These are phyloP conservation scores for Phytophthora sp. DNA, from an alignment of 352 stramenopile species.

Conservation along the genomic window DNA sequence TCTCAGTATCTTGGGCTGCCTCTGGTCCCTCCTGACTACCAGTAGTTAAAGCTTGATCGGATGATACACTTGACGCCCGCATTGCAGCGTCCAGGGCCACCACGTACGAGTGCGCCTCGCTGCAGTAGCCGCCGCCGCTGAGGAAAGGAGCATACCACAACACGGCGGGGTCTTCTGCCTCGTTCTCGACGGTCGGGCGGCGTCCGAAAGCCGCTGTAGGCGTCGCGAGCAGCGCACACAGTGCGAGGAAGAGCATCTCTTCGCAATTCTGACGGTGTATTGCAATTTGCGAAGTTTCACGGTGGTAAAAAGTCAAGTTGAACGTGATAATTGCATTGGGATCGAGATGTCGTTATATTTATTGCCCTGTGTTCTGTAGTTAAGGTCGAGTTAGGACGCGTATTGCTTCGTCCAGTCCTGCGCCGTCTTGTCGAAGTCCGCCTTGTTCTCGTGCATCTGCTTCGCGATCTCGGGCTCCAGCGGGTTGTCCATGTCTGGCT, in stretches of 20 bases:
- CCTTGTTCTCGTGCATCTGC: conserved; percentile 92
- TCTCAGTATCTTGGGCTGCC: conserved; percentile 1
- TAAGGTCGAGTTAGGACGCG: conserved; percentile 67
- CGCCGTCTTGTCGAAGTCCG: conserved; percentile 93
- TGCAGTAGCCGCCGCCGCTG: conserved; percentile 92
- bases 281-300: neutral
- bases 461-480: conserved; percentile 96
- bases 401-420: conserved; percentile 94
- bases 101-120: conserved; percentile 90
- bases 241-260: conserved; percentile 7
- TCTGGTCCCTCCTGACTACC: conserved; percentile 20
- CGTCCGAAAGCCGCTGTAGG: conserved; percentile 8
- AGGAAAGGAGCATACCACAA: conserved; percentile 93
- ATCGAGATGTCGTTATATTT: too few species aligned
- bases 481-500: conserved; percentile 96
- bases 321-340: conserved; percentile 2
- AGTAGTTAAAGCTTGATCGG: neutral
- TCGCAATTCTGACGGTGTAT: conserved; percentile 25
- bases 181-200: neutral
- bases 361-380: neutral
- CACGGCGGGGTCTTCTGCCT: conserved; percentile 45
- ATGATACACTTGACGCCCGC: neutral
- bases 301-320: too few species aligned
- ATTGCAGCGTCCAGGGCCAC: conserved; percentile 60
- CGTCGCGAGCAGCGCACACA: conserved; percentile 18